Conservation (phyloP, 192 early-diverging fungal genomes). For the Linnemannia elongata region DNA sequence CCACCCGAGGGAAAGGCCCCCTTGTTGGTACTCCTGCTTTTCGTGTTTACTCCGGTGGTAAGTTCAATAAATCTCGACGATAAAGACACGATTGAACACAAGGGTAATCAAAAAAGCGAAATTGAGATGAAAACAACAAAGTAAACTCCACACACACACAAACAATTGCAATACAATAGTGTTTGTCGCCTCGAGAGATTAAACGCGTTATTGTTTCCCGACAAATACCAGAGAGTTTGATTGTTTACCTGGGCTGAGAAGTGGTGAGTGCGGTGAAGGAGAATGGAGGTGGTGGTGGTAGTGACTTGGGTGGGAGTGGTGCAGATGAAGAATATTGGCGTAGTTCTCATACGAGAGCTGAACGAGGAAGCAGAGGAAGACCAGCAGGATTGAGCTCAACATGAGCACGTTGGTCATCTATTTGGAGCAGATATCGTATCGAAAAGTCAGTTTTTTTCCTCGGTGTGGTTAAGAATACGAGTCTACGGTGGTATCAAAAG, state of each 20-base stretch:
- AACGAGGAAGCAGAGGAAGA: slow-evolving; percentile 44
- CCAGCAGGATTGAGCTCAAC: slow-evolving; percentile 40
- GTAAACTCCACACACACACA: neutral
- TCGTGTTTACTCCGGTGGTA: neutral
- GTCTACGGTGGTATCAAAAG: too few relatives aligned
- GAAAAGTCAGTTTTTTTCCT: neutral
- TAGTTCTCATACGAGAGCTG: slow-evolving; percentile 50
- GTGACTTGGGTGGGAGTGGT: slow-evolving; percentile 31
- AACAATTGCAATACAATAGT: neutral
- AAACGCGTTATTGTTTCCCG: neutral
- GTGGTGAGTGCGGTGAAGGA: slow-evolving; percentile 2
- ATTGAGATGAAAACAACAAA: neutral
- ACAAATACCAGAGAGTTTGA: too few relatives aligned
- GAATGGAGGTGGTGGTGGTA: slow-evolving; percentile 12
- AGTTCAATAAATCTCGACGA: neutral
- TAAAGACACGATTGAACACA: slow-evolving; percentile 1
- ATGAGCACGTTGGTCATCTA: slow-evolving; percentile 53
- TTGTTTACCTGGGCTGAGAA: slow-evolving; percentile 30
- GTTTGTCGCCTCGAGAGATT: neutral
- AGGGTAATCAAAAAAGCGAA: neutral
- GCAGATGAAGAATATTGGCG: slow-evolving; percentile 37
- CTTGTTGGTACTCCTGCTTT: neutral
- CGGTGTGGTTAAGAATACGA: neutral
- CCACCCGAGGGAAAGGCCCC: neutral
- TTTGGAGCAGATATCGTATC: neutral